Conservation (phyloP, 2,329 filamentous ascomycete genomes). For the Zymoseptoria crescenta region DNA sequence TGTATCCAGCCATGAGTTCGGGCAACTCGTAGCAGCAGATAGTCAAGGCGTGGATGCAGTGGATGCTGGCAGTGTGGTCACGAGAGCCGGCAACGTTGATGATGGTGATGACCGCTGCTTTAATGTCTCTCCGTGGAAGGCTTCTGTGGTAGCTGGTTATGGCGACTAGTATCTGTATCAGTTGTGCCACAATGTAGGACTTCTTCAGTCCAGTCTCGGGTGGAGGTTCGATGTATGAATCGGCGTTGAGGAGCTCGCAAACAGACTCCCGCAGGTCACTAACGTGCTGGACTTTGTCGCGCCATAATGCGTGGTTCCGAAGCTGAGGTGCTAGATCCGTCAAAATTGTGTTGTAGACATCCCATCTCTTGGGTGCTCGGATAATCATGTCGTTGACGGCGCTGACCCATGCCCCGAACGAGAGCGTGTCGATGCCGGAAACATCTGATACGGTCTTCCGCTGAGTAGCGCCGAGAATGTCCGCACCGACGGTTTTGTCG, state of each 20-base stretch:
- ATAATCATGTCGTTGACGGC: slow-evolving; percentile 14
- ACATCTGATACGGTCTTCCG: slow-evolving; percentile 3
- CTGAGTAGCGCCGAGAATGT: neutral
- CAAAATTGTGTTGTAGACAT: slow-evolving; percentile 71
- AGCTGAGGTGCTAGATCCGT: slow-evolving; percentile 81
- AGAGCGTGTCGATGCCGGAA: slow-evolving; percentile 12
- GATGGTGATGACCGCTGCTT: slow-evolving; percentile 76
- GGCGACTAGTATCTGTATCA: slow-evolving; percentile 80
- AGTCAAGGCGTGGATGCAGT: slow-evolving; percentile 88
- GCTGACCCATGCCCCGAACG: slow-evolving; percentile 11
- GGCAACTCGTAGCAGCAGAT: slow-evolving; percentile 94
- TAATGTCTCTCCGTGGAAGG: slow-evolving; percentile 76
- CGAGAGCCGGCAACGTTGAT: slow-evolving; percentile 61
- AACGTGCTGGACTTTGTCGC: slow-evolving; percentile 64
- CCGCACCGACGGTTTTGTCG: neutral
- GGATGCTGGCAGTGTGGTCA: slow-evolving; percentile 63
- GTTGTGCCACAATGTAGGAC: slow-evolving; percentile 78
- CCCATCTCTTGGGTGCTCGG: slow-evolving; percentile 11
- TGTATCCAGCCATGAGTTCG: slow-evolving; percentile 72
- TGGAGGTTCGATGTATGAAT: slow-evolving; percentile 74
- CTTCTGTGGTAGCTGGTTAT: slow-evolving; percentile 83
- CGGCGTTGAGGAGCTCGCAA: slow-evolving; percentile 74
- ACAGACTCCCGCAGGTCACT: slow-evolving; percentile 66
- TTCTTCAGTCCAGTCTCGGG: slow-evolving; percentile 70
- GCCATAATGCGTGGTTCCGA: slow-evolving; percentile 81